These are phyloP conservation scores for Astragalus membranaceus DNA, from an alignment of 306 rosid genomes.

Conservation along the genomic window DNA sequence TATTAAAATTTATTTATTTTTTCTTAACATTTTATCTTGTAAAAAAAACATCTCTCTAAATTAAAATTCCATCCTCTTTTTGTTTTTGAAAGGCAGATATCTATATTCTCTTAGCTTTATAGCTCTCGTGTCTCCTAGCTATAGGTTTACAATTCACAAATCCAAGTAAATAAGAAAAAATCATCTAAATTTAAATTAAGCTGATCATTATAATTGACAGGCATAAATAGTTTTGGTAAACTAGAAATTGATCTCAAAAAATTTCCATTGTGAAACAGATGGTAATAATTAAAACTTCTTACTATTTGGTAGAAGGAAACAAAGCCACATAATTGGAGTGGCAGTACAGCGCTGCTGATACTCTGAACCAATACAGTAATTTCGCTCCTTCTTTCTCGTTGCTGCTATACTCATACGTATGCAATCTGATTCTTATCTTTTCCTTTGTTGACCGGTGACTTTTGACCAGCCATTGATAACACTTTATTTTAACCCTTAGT, in stretches of 20 bases:
- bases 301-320: neutral
- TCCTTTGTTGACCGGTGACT: constrained; percentile 17
- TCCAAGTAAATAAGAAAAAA: too few relatives aligned
- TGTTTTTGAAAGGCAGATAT: too few relatives aligned
- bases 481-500: too few relatives aligned
- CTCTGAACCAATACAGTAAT: constrained; percentile 17
- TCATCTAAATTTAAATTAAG: neutral
- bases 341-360: neutral
- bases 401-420: neutral
- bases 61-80: too few relatives aligned
- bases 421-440: neutral
- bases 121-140: neutral
- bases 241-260: neutral
- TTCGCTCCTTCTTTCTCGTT: neutral
- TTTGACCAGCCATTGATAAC: neutral
- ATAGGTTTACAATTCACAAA: neutral
- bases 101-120: too few relatives aligned
- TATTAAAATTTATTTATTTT: too few relatives aligned
- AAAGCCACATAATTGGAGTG: neutral
- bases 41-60: too few relatives aligned
- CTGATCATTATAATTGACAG: neutral
- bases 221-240: neutral
- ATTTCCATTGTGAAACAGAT: neutral
- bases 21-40: too few relatives aligned
- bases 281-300: constrained; percentile 16